phyloP scores from a whole-genome alignment of 2,329 filamentous ascomycete species.

The Arachnomyces sp. region DNA sequence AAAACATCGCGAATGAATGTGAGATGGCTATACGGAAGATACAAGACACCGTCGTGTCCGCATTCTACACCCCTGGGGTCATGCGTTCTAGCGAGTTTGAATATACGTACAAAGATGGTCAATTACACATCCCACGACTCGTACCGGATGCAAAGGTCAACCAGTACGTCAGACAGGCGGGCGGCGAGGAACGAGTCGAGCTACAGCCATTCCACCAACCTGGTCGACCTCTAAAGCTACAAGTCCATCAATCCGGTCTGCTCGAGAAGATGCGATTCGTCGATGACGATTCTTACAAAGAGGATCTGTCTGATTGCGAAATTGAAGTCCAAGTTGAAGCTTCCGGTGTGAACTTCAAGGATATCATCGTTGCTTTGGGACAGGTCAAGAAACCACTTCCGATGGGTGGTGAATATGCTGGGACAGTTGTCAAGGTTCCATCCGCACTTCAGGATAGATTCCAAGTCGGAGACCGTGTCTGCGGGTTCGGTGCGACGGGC shows the following conservation, averaged over 20 bases:
- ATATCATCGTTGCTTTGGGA: slow-evolving; percentile 16
- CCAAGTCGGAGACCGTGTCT: slow-evolving; percentile 10
- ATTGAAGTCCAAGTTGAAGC: slow-evolving; percentile 21
- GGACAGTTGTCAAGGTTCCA: slow-evolving; percentile 13
- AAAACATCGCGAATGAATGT: slow-evolving; percentile 5
- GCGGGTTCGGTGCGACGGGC: slow-evolving; percentile 12
- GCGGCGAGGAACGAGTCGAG: background rate
- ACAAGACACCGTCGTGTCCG: background rate
- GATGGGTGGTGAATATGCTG: slow-evolving; percentile 18
- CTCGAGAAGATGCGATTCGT: slow-evolving; percentile 17
- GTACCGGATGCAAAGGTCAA: background rate
- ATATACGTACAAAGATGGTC: background rate
- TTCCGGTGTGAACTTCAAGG: slow-evolving; percentile 18
- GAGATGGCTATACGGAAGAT: background rate
- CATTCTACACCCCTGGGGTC: no score
- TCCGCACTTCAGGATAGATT: slow-evolving; percentile 11
- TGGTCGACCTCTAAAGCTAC: slow-evolving; percentile 12
- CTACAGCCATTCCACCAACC: slow-evolving; percentile 8
- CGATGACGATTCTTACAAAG: slow-evolving; percentile 15
- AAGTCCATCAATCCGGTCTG: slow-evolving; percentile 17
- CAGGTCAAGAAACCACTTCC: slow-evolving; percentile 15
- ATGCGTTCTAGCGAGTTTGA: background rate
- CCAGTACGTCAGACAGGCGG: no score
- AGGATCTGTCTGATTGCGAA: slow-evolving; percentile 13
- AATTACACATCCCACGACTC: background rate